Conservation (phyloP, 1,284 basidiomycete species). For the Ganoderma lingzhi region DNA sequence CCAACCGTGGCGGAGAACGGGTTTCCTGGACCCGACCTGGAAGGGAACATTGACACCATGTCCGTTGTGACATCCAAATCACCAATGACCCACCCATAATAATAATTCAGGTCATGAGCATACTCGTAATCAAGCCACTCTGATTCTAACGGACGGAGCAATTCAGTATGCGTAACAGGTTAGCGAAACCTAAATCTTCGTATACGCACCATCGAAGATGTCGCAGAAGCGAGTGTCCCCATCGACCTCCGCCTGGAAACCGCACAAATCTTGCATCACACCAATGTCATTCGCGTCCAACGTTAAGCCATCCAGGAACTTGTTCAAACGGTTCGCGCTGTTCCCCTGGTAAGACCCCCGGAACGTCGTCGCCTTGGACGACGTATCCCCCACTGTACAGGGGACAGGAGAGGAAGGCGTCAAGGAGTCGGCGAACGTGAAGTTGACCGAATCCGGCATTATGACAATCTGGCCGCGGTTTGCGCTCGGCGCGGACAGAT, state of each 20-base stretch:
- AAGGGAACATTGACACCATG: too few species aligned
- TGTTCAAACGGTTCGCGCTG: slow-evolving; percentile 47
- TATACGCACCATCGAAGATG: slow-evolving; percentile 30
- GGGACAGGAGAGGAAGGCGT: slow-evolving; percentile 51
- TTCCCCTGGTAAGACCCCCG: slow-evolving; percentile 43
- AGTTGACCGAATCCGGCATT: slow-evolving; percentile 51
- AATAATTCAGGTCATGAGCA: slow-evolving; percentile 63
- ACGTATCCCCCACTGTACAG: slow-evolving; percentile 42
- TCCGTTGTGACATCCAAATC: background rate
- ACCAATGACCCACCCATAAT: slow-evolving; percentile 46
- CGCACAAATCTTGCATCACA: slow-evolving; percentile 53
- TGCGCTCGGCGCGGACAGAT: slow-evolving; percentile 38
- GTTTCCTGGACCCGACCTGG: slow-evolving; percentile 52
- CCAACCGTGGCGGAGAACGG: slow-evolving; percentile 49
- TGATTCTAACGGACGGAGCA: slow-evolving; percentile 47
- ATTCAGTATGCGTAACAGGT: background rate
- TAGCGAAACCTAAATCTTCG: background rate
- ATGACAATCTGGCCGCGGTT: slow-evolving; percentile 47
- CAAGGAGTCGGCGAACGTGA: slow-evolving; percentile 51
- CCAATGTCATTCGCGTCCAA: slow-evolving; percentile 47
- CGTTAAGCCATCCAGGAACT: slow-evolving; percentile 45
- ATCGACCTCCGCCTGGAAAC: slow-evolving; percentile 47
- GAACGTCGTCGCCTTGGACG: slow-evolving; percentile 39
- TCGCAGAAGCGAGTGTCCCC: slow-evolving; percentile 51
- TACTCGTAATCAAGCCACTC: slow-evolving; percentile 63